phyloP scores from a whole-genome alignment of 1,284 basidiomycete genomes.

The Heterobasidion occidentale region DNA sequence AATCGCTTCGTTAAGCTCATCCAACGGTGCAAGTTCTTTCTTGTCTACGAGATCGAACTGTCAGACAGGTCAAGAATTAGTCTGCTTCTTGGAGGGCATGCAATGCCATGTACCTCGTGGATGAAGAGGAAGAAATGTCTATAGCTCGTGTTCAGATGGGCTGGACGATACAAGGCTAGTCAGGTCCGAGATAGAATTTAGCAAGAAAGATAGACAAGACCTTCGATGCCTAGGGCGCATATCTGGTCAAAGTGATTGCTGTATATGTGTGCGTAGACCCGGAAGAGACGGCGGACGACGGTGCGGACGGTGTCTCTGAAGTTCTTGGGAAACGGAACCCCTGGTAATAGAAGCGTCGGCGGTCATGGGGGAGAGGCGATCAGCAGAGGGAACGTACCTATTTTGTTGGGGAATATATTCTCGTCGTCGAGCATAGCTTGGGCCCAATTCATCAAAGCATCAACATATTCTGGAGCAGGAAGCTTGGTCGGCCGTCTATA shows the following conservation, averaged over 20 bases:
- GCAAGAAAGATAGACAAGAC: constrained; percentile 30
- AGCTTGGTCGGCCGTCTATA: constrained; percentile 94
- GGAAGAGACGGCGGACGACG: constrained; percentile 88
- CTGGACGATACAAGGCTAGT: constrained; percentile 33
- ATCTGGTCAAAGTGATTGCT: constrained; percentile 99
- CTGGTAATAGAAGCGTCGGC: constrained; percentile 28
- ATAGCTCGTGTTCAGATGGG: constrained; percentile 98
- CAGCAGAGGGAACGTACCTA: constrained; percentile 45
- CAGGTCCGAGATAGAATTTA: background rate
- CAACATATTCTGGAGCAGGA: constrained; percentile 94
- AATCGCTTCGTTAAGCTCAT: constrained; percentile 95
- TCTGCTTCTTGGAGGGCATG: background rate
- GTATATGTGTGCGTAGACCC: constrained; percentile 98
- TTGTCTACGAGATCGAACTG: constrained; percentile 97
- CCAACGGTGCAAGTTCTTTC: constrained; percentile 92
- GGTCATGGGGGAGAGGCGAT: background rate
- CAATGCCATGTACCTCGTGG: constrained; percentile 58
- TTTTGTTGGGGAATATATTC: constrained; percentile 88
- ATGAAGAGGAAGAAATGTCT: constrained; percentile 97
- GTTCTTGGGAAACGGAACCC: constrained; percentile 87
- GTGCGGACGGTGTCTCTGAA: constrained; percentile 91
- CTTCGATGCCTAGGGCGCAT: constrained; percentile 96
- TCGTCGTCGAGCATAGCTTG: constrained; percentile 93
- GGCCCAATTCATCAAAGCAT: constrained; percentile 98
- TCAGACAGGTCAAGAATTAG: background rate